Evolutionary conservation across 257 asterid genomes (phyloP), one percentile per base, ranked within the genome.

Genomic region (Coffea eugenioides): DNA sequence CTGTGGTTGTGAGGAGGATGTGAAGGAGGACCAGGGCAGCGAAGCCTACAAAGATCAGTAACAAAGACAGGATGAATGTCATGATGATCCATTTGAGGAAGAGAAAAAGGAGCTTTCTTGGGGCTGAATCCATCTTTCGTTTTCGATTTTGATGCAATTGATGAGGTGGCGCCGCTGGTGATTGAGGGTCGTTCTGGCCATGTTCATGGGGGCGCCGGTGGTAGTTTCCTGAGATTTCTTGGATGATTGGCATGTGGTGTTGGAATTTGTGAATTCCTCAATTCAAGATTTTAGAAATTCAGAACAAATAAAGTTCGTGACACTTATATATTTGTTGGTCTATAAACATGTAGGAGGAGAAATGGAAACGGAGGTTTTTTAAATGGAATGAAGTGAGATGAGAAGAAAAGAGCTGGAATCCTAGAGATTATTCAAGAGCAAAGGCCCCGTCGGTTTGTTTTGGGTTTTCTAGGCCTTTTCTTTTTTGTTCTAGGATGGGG

Each of bases 1-100:
- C 82, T 81, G 88, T 82, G 74, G 95, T 88, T 80, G 88, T 77
- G 80, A 95, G 77, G 80, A 95, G 84, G 83, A 95, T 91, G 87
- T 93, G 95, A 69, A 92, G 81, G 89, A 95, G 87, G 79, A 95
- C 82, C 68, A 93, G 66, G 81, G 97, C 97, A 8, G 98, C 97
- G 86, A 95, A 89, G 45, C 99, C 97, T 16, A 93, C 85, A 86
- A 95, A 91, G 87, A 93, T 86, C 77, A 95, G 94, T 86, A 93
- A 93, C 74, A 95, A 88, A 77, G 92, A 88, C 36, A 90, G 87
- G 1, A 90, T 77, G 21, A 87, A 64, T 21, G 87, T 83, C 99
- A 95, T 95, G 70, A 93, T 84, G 27, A 85, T 76, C 83, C 94
- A 92, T 87, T 90, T 90, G 27, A 95, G 88, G 82, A 93, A 81